Conservation (phyloP, 805 yeast species). For the Ogataea allantospora region DNA sequence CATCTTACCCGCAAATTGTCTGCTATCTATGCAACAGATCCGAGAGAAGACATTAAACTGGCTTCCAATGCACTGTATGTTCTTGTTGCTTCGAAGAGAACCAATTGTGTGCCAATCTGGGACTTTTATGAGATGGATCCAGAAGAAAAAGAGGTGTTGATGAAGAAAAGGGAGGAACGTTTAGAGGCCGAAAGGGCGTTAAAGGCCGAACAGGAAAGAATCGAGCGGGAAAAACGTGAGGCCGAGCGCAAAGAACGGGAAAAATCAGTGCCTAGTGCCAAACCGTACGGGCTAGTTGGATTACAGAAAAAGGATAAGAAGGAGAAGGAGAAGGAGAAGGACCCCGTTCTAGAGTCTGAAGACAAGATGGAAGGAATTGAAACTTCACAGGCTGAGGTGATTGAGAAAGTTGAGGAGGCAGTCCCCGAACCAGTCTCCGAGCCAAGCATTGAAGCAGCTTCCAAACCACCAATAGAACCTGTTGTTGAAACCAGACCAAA, state of each 20-base stretch:
- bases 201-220: slow-evolving; percentile 19
- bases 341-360: background rate
- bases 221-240: slow-evolving; percentile 18
- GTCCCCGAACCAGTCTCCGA: too few relatives aligned
- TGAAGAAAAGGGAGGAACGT: slow-evolving; percentile 22
- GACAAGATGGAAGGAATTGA: background rate
- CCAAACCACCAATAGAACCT: too few relatives aligned
- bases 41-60: slow-evolving; percentile 75
- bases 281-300: slow-evolving; percentile 34
- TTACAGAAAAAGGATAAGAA: slow-evolving; percentile 19
- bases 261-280: slow-evolving; percentile 14
- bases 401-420: background rate
- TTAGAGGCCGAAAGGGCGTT: slow-evolving; percentile 19
- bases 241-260: slow-evolving; percentile 15
- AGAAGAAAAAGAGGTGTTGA: slow-evolving; percentile 37
- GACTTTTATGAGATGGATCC: slow-evolving; percentile 54
- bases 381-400: background rate
- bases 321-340: slow-evolving; percentile 5
- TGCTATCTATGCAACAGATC: slow-evolving; percentile 48
- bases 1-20: slow-evolving; percentile 46
- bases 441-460: too few relatives aligned
- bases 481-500: too few relatives aligned
- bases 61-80: slow-evolving; percentile 74
- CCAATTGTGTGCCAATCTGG: slow-evolving; percentile 50
- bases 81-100: slow-evolving; percentile 54